These are phyloP conservation scores for Tephrocybe rancida DNA, from an alignment of 768 basidiomycete species.

Conservation along the genomic window DNA sequence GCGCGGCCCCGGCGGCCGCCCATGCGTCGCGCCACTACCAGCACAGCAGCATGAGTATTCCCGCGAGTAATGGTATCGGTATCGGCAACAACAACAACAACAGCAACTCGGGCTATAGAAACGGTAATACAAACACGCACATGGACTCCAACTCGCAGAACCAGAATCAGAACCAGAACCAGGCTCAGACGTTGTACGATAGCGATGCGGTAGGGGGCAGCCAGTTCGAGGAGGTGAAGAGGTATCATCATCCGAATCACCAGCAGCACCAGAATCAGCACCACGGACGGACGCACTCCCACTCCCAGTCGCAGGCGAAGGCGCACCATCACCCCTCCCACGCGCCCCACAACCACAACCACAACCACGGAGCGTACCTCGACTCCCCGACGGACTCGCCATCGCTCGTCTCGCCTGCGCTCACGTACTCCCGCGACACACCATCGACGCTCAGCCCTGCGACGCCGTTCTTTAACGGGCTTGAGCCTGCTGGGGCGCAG, in stretches of 20 bases:
- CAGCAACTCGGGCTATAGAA: slow-evolving; percentile 18
- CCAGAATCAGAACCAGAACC: neutral
- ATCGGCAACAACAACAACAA: slow-evolving; percentile 27
- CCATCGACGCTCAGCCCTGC: slow-evolving; percentile 71
- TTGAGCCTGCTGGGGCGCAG: slow-evolving; percentile 47
- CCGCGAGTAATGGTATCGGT: slow-evolving; percentile 22
- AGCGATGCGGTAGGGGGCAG: slow-evolving; percentile 2
- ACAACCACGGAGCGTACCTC: slow-evolving; percentile 10
- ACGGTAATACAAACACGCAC: slow-evolving; percentile 6
- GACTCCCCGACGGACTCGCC: slow-evolving; percentile 37
- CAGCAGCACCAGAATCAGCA: slow-evolving; percentile 15
- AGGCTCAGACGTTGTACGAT: slow-evolving; percentile 9
- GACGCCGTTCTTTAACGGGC: slow-evolving; percentile 71
- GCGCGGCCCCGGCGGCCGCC: slow-evolving; percentile 28
- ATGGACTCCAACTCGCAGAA: slow-evolving; percentile 4
- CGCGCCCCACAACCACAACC: neutral
- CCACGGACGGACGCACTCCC: slow-evolving; percentile 4
- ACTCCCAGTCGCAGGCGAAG: slow-evolving; percentile 1
- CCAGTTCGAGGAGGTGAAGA: neutral
- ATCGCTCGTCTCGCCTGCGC: slow-evolving; percentile 62
- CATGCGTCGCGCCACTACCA: slow-evolving; percentile 44
- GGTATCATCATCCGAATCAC: slow-evolving; percentile 18
- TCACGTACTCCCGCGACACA: slow-evolving; percentile 66
- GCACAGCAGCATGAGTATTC: slow-evolving; percentile 50
- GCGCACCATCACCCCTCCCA: slow-evolving; percentile 2